Percentiles rank a stretch among this genome's conserved stretches.
These are phyloP conservation scores for Fabrea salina DNA, from an alignment of 169 alveolate species.

Conservation along the genomic window DNA sequence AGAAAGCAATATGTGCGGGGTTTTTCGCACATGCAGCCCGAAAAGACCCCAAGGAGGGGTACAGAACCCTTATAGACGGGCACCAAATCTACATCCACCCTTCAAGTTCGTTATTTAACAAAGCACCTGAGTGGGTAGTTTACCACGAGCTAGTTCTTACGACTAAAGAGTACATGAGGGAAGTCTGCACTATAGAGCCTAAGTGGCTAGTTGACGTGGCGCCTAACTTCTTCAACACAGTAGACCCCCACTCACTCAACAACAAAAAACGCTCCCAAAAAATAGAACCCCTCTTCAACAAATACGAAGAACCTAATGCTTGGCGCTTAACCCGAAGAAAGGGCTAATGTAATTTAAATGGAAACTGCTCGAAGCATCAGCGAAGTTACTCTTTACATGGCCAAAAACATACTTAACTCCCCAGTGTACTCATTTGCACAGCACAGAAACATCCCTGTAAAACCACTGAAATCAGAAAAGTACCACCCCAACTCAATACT, in stretches of 20 bases:
- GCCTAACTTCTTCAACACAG: constrained; percentile 93
- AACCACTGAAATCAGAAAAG: background rate
- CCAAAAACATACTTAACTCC: no score
- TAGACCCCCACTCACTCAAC: constrained; percentile 85
- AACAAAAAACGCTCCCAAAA: constrained; percentile 91
- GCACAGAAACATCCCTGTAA: background rate
- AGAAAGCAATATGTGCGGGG: constrained; percentile 97
- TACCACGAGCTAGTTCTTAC: constrained; percentile 98
- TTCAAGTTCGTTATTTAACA: constrained; percentile 92
- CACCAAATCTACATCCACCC: constrained; percentile 98
- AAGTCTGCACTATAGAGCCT: constrained; percentile 95
- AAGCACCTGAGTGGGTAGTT: constrained; percentile 97
- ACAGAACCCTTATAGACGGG: constrained; percentile 93
- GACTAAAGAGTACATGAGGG: constrained; percentile 98
- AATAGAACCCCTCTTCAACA: constrained; percentile 93
- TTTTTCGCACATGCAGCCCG: constrained; percentile 96
- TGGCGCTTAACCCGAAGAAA: constrained; percentile 96
- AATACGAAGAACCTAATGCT: constrained; percentile 96
- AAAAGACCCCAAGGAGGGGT: constrained; percentile 97
- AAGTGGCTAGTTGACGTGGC: constrained; percentile 98
- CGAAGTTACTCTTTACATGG: no score
- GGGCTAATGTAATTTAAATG: constrained; percentile 77
- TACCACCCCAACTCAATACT: constrained; percentile 16
- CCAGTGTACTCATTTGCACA: no score
- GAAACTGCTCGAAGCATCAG: no score